These are phyloP conservation scores for Panaeolus cyanescens DNA, from an alignment of 768 basidiomycete genomes.

Conservation along the genomic window DNA sequence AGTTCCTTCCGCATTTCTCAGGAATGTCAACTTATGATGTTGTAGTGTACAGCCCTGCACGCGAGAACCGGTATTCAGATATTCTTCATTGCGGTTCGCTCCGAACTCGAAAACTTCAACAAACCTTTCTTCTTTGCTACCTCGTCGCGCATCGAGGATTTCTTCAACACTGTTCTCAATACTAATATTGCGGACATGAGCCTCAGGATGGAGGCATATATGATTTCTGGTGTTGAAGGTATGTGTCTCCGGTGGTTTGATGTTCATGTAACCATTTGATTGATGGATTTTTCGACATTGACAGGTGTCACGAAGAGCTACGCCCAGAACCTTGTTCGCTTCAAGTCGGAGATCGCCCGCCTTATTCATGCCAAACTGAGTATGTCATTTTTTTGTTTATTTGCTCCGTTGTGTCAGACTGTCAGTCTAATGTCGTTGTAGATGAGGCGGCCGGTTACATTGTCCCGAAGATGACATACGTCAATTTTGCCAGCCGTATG, in stretches of 20 bases:
- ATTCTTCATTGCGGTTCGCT: not conserved
- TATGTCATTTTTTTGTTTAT: not conserved
- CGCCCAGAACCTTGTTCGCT: no score
- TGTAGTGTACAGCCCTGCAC: not conserved
- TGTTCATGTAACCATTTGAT: no score
- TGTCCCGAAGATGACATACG: slow-evolving; percentile 16
- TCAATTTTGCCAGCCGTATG: slow-evolving; percentile 15
- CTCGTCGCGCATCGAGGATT: not conserved
- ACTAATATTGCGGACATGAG: not conserved
- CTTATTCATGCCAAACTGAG: no score
- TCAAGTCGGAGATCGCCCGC: no score
- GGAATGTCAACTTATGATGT: no score
- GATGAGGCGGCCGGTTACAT: not conserved
- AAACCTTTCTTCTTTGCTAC: not conserved
- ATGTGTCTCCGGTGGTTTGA: not conserved
- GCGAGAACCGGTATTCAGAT: not conserved
- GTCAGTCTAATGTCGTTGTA: not conserved
- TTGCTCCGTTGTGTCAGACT: not conserved
- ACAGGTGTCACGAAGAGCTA: slow-evolving; percentile 3
- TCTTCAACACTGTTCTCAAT: not conserved
- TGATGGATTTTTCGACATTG: not conserved
- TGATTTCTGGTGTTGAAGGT: slow-evolving; percentile 4
- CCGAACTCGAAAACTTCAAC: not conserved
- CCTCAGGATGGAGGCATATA: not conserved
- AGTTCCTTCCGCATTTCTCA: no score